Base-by-base conservation (phyloP, 768 basidiomycete genomes). In the Neoboletus magnificus region DNA sequence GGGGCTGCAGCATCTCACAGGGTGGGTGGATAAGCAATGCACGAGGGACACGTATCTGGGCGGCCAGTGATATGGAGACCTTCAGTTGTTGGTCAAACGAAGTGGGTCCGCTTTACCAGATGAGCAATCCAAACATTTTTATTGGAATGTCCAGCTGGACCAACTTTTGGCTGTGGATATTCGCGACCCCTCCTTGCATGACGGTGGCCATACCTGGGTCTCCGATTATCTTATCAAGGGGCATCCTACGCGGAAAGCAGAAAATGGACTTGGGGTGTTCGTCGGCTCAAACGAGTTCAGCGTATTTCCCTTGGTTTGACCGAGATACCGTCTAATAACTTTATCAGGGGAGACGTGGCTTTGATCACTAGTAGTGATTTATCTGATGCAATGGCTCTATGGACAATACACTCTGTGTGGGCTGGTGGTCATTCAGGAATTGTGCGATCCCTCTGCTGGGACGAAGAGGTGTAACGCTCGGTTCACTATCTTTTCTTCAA, bases 1-100 rank as follows among this genome's bases (percentile, higher is more conserved):
- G 87, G 84, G 91, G 88, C 2, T 85, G 84, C 64, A 92, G 87
- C 64, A 74, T 92, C 56, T 86, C 87, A 0, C 88, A 90, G 65
- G 84, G 82, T 8, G 92, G 86, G 2, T 89, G 85, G 87, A 79
- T 82, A 48, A 66, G 74, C 20, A 58, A 66, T 20, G 47, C 66
- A 32, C 53, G 66, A 23, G 67, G 71, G 5, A 73, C 73, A 30
- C 73, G 69, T 45, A 76, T 93, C 9, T 97, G 93, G 93, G 88
- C 87, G 23, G 80, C 84, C 12, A 94, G 91, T 60, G 95, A 97
- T 73, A 97, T 97, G 94, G 93, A 98, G 71, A 93, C 90, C 0
- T 89, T 95, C 61, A 88, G 89, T 53, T 78, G 82, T 15, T 98
- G 93, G 95, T 82, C 85, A 27, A 71, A 71, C 45, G 88, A 92